A percentile compares a stretch with the other conserved stretches of the same genome.
phyloP scores from a whole-genome alignment of 176 grass and related monocot genomes.

The Paspalum vaginatum region DNA sequence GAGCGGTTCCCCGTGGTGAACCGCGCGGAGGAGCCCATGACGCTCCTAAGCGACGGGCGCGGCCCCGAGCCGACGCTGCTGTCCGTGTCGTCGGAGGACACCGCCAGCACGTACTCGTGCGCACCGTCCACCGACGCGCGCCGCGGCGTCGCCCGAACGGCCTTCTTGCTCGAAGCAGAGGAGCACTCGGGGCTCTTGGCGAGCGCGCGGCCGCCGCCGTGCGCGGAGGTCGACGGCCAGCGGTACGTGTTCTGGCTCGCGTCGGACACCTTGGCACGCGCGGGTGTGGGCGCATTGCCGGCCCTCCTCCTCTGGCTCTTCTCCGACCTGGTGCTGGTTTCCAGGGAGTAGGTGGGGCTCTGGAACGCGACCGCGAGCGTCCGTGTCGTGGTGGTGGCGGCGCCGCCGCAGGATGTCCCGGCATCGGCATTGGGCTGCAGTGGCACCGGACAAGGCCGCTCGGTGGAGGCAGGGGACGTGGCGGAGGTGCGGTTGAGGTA shows the following conservation, averaged over 20 bases:
- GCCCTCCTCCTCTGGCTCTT: not conserved
- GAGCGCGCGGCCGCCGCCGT: constrained; percentile 15
- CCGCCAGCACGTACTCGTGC: constrained; percentile 12
- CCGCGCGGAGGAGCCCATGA: constrained; percentile 3
- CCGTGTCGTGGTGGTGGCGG: constrained; percentile 27
- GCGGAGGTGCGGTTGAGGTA: not conserved
- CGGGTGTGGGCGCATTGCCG: not conserved
- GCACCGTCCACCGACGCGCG: constrained; percentile 49
- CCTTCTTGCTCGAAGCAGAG: constrained; percentile 43
- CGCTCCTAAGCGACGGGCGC: constrained; percentile 31
- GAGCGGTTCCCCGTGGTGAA: constrained; percentile 35
- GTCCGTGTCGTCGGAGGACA: constrained; percentile 65
- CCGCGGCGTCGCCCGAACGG: not conserved
- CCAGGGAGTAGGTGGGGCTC: constrained; percentile 55
- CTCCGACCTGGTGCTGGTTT: constrained; percentile 38
- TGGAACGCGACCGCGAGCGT: constrained; percentile 81
- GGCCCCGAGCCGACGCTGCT: constrained; percentile 21
- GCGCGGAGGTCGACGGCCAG: constrained; percentile 33
- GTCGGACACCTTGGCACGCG: constrained; percentile 18
- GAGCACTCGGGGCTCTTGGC: constrained; percentile 35
- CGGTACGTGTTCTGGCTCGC: constrained; percentile 25
- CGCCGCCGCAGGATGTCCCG: constrained; percentile 4
- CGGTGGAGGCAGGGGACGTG: constrained; percentile 2
- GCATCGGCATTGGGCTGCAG: not conserved
- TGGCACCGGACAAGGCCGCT: not conserved